phyloP scores from a whole-genome alignment of 352 stramenopile species.

The Globisporangium echinulatum region DNA sequence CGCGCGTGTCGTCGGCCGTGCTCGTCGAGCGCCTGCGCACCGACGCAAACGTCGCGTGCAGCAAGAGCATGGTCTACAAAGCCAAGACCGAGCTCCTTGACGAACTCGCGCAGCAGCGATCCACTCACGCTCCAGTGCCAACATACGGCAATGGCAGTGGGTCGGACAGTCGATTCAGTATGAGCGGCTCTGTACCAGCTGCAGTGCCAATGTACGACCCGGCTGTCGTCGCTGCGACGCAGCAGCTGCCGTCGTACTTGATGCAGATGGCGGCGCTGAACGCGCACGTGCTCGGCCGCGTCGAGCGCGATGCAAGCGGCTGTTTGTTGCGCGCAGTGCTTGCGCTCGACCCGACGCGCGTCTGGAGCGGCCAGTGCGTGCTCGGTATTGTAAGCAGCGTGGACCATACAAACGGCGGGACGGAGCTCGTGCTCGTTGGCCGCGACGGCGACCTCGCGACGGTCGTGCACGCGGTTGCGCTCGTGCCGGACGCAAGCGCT shows the following conservation, averaged over 20 bases:
- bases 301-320: slow-evolving; percentile 23
- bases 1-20: slow-evolving; percentile 29
- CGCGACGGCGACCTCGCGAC: slow-evolving; percentile 31
- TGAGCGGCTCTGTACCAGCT: too few species aligned
- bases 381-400: slow-evolving; percentile 31
- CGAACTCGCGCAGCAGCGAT: slow-evolving; percentile 14
- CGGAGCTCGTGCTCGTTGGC: slow-evolving; percentile 28
- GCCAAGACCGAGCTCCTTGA: slow-evolving; percentile 47
- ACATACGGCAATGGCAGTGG: not conserved
- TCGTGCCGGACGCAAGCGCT: slow-evolving; percentile 23
- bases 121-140: slow-evolving; percentile 3
- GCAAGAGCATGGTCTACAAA: slow-evolving; percentile 56
- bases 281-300: slow-evolving; percentile 20
- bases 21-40: slow-evolving; percentile 30
- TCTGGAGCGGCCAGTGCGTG: slow-evolving; percentile 36
- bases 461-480: slow-evolving; percentile 28
- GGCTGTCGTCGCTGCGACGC: slow-evolving; percentile 14
- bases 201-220: too few species aligned
- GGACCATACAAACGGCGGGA: slow-evolving; percentile 21
- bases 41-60: slow-evolving; percentile 27
- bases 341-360: slow-evolving; percentile 29
- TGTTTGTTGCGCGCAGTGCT: slow-evolving; percentile 28
- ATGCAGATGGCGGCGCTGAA: slow-evolving; percentile 28
- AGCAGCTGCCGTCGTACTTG: slow-evolving; percentile 38
- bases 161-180: not conserved